A percentile compares a stretch with the other conserved stretches of the same genome.
These are phyloP conservation scores for Pholiota conissans DNA, from an alignment of 768 basidiomycete genomes.

Conservation along the genomic window DNA sequence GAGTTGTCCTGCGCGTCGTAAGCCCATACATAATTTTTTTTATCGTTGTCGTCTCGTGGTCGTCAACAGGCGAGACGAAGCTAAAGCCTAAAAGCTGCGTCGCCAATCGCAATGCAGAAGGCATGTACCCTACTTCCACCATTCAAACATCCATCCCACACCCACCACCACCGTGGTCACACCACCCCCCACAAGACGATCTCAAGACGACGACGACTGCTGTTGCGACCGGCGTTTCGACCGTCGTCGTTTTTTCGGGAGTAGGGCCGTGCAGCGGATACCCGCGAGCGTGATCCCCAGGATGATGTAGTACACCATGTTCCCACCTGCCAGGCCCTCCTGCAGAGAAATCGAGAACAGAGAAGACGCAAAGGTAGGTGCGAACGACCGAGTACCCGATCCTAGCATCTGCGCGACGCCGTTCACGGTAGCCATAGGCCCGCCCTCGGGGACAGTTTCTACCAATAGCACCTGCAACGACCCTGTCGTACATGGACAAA, in stretches of 20 bases:
- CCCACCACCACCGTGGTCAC: not conserved
- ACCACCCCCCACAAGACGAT: not conserved
- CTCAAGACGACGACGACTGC: not conserved
- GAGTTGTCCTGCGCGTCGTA: not conserved
- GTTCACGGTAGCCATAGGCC: slow-evolving; percentile 51
- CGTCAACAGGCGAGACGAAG: no score
- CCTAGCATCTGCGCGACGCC: slow-evolving; percentile 56
- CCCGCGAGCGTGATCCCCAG: slow-evolving; percentile 26
- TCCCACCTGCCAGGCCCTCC: slow-evolving; percentile 43
- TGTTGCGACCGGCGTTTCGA: slow-evolving; percentile 3
- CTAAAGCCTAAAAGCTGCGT: no score
- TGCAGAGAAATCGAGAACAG: slow-evolving; percentile 55
- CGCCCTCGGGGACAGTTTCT: slow-evolving; percentile 39
- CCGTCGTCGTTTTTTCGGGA: slow-evolving; percentile 16
- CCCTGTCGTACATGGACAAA: no score
- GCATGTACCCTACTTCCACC: not conserved
- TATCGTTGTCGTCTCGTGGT: not conserved
- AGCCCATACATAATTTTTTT: not conserved
- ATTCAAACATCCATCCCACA: not conserved
- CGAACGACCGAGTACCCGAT: slow-evolving; percentile 48
- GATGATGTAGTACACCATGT: slow-evolving; percentile 40
- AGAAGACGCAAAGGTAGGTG: slow-evolving; percentile 54
- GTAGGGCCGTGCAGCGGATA: slow-evolving; percentile 24
- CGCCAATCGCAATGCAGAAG: not conserved
- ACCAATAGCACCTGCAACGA: slow-evolving; percentile 35